phyloP scores from a whole-genome alignment of 1,284 basidiomycete species.

The Fistulinella cinereoalba region DNA sequence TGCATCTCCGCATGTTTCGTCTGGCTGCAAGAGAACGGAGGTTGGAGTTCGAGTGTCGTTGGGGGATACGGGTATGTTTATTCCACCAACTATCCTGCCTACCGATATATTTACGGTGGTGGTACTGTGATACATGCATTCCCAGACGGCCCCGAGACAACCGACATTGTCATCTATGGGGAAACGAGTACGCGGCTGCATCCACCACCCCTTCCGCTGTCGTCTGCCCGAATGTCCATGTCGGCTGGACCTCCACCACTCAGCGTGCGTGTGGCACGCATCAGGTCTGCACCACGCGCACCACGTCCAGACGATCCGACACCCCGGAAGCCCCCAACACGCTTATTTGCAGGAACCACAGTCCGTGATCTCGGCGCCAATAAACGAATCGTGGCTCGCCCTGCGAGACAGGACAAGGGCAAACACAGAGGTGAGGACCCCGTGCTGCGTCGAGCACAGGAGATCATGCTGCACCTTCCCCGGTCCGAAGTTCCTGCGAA shows the following conservation, averaged over 20 bases:
- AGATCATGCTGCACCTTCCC: conserved; percentile 39
- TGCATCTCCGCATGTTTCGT: conserved; percentile 17
- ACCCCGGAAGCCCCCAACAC: conserved; percentile 58
- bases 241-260: conserved; percentile 31
- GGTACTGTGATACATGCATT: no score
- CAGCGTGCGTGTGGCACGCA: conserved; percentile 55
- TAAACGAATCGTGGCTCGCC: conserved; percentile 14
- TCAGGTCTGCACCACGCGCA: conserved; percentile 41
- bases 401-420: conserved; percentile 11
- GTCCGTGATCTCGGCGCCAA: conserved; percentile 19
- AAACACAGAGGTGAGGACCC: conserved; percentile 25
- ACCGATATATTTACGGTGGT: no score
- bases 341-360: conserved; percentile 27
- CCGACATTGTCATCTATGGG: conserved; percentile 67
- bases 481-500: conserved; percentile 17
- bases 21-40: conserved; percentile 30
- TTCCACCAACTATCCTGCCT: no score
- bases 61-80: conserved; percentile 59
- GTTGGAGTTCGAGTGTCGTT: conserved; percentile 64
- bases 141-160: conserved; percentile 64
- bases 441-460: conserved; percentile 30
- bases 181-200: conserved; percentile 33
- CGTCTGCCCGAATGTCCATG: conserved; percentile 15
- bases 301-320: conserved; percentile 77
- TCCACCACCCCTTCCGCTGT: conserved; percentile 8